Percentiles rank a stretch among this genome's conserved stretches.
Conservation (phyloP, 257 asterid genomes). For the Linaria vulgaris region DNA sequence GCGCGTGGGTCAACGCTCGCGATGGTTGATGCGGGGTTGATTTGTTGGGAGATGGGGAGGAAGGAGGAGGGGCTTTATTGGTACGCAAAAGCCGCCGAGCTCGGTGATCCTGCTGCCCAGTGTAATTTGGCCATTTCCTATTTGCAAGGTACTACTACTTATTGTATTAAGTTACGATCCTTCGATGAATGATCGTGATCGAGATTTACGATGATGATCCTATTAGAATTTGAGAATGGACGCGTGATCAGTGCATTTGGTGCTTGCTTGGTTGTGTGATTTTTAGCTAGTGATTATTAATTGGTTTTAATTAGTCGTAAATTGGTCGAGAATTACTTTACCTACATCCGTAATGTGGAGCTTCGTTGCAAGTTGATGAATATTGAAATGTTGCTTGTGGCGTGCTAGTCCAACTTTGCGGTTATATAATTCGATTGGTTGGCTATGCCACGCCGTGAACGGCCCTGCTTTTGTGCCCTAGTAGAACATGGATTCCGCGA, state of each 20-base stretch:
- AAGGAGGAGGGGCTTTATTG: slow-evolving; percentile 51
- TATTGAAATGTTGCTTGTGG: too few relatives aligned
- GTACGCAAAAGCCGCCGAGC: slow-evolving; percentile 68
- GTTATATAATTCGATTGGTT: too few relatives aligned
- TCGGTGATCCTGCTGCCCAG: slow-evolving; percentile 73
- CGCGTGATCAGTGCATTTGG: background rate
- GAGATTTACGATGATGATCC: too few relatives aligned
- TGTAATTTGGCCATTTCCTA: slow-evolving; percentile 77
- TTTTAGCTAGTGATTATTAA: background rate
- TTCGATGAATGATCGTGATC: background rate
- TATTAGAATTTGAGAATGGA: too few relatives aligned
- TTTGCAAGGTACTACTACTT: slow-evolving; percentile 50
- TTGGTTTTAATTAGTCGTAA: slow-evolving; percentile 11
- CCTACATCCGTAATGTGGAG: too few relatives aligned
- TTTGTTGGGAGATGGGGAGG: slow-evolving; percentile 73
- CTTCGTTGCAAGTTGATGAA: too few relatives aligned
- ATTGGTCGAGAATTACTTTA: background rate
- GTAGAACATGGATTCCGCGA: too few relatives aligned
- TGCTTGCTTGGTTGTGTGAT: too few relatives aligned
- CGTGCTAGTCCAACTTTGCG: too few relatives aligned
- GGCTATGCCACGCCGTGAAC: too few relatives aligned
- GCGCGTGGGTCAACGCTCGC: slow-evolving; percentile 84
- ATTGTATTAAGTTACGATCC: background rate
- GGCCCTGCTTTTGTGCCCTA: too few relatives aligned
- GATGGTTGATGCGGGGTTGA: slow-evolving; percentile 84